Conservation (phyloP, 2,329 filamentous ascomycete genomes). For the Diaporthe sp. region DNA sequence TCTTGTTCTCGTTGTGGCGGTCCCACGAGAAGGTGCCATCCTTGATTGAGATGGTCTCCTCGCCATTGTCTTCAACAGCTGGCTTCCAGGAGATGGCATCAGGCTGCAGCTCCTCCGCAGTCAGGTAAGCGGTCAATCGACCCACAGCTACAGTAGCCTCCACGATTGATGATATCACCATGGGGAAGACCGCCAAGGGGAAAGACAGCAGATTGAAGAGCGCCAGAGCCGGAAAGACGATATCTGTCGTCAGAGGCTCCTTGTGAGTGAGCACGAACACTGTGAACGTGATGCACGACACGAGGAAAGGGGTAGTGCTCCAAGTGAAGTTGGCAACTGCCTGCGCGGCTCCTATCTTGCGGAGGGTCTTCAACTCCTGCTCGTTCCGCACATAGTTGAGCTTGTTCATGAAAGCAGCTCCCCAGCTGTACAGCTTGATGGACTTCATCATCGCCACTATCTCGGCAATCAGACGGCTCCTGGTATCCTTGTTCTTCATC, state of each 20-base stretch:
- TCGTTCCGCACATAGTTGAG: constrained; percentile 97
- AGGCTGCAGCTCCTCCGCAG: constrained; percentile 88
- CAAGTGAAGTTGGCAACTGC: constrained; percentile 97
- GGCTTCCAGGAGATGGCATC: constrained; percentile 82
- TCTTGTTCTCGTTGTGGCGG: constrained; percentile 75
- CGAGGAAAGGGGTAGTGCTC: constrained; percentile 96
- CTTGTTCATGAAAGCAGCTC: constrained; percentile 96
- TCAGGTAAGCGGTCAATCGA: constrained; percentile 86
- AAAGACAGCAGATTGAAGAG: constrained; percentile 98
- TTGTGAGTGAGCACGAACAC: constrained; percentile 91
- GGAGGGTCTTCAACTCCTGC: constrained; percentile 91
- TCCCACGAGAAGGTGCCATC: constrained; percentile 97
- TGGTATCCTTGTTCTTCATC: constrained; percentile 99
- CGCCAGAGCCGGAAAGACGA: constrained; percentile 94
- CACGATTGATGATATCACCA: constrained; percentile 97
- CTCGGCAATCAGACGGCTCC: constrained; percentile 94
- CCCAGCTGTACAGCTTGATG: constrained; percentile 99
- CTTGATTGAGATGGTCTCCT: constrained; percentile 86
- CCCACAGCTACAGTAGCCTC: constrained; percentile 94
- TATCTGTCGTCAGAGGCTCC: constrained; percentile 87
- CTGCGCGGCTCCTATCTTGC: constrained; percentile 95
- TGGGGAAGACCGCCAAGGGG: constrained; percentile 91
- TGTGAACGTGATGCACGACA: constrained; percentile 95
- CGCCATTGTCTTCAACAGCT: constrained; percentile 80
- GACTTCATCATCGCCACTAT: constrained; percentile 99